Conservation (phyloP, 202 grass and related monocot species). For the Schoenoplectus triqueter region DNA sequence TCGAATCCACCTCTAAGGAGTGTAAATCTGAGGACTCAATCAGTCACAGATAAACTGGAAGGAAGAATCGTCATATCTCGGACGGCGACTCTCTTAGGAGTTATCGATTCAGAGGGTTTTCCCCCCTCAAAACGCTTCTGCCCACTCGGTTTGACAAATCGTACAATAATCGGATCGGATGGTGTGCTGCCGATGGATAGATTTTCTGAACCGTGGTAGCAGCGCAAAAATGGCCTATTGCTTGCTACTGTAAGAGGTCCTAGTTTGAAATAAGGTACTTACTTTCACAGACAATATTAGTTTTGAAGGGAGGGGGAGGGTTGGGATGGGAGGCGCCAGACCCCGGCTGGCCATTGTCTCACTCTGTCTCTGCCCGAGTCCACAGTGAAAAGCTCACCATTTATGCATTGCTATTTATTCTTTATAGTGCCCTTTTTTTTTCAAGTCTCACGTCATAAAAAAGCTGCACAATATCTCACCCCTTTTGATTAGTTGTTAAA, state of each 20-base stretch:
- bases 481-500: neutral
- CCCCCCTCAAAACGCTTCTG: neutral
- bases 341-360: no score
- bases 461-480: neutral
- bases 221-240: neutral
- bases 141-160: neutral
- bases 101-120: conserved; percentile 17
- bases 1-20: neutral
- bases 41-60: neutral
- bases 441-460: neutral
- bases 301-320: neutral
- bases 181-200: neutral
- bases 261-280: conserved; percentile 6
- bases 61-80: neutral
- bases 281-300: neutral
- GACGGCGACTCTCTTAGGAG: neutral
- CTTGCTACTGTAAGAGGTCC: neutral
- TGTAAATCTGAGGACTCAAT: neutral
- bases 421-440: neutral
- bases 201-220: neutral
- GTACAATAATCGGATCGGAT: neutral
- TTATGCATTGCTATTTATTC: neutral
- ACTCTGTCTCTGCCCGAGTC: neutral
- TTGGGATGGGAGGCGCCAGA: neutral
- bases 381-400: neutral